Base-by-base conservation (phyloP, 2,329 filamentous ascomycete species). In the Neonectria coccinea region DNA sequence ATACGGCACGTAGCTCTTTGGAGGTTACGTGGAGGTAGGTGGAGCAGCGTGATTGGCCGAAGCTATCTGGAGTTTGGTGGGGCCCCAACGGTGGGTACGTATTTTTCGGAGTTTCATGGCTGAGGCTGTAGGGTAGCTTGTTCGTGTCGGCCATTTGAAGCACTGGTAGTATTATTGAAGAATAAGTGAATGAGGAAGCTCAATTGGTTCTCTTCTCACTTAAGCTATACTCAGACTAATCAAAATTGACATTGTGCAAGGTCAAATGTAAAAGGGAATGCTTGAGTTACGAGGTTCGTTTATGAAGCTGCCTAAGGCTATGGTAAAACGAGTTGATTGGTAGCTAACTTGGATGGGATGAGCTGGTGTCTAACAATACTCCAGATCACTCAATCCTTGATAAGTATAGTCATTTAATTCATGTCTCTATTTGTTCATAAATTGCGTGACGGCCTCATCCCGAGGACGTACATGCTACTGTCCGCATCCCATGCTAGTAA, bases 11-110 rank as follows among this genome's bases (percentile, higher is more conserved):
- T 60, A 63, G 61, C 61, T 62, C 59, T 42, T 48, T 63, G 61
- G 56, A 56, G 62, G 73, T 74, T 76, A 76, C 75, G 75, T 76
- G 74, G 75, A 75, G 68, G 70, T 44, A 58, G 68, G 63, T 62
- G 67, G 66, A 18, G 42, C 27, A 5, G 5, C 54, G 25, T 71
- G 45, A 76, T 76, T 74, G 72, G 74, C 7, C 52, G 16, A 65
- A 71, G 71, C 71, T 73, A 31, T 33, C 10, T 12, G 2, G 4
- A 20, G 16, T n/a, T 27, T 39, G 42, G 67, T 70, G 70, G 70
- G 42, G 31, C 62, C 29, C 4, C 18, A 36, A 52, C 36, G 54
- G 48, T 2, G 2, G 47, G 55, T 56, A 55, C 56, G 54, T 55
- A 55, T 55, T 47, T 39, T 51, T 36, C 1, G 33, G 9, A 11